Evolutionary conservation across 495 filamentous ascomycete species (phyloP).

Genomic region (Penicillium roqueforti): DNA sequence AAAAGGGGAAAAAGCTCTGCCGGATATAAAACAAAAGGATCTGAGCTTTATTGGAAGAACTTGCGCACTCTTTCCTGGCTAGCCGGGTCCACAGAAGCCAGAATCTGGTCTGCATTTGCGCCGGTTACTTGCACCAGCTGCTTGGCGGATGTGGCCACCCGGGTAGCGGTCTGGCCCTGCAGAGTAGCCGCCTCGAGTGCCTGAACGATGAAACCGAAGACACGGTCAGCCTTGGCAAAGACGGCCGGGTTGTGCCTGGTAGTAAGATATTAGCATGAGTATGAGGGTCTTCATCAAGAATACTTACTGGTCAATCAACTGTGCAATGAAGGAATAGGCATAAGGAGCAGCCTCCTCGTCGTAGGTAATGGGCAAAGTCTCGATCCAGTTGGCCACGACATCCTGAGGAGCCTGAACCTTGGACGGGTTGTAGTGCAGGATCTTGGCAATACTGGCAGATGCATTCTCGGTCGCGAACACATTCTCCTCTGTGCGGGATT

Average conservation of each 20-base stretch:
- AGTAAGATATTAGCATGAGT: conserved; percentile 14
- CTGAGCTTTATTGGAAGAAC: conserved; percentile 55
- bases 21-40: conserved; percentile 26
- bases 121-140: conserved; percentile 63
- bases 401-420: conserved; percentile 70
- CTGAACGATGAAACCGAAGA: conserved; percentile 77
- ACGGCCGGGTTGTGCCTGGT: conserved; percentile 83
- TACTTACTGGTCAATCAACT: conserved; percentile 91
- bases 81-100: conserved; percentile 67
- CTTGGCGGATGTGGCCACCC: conserved; percentile 71
- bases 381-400: conserved; percentile 75
- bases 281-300: not conserved
- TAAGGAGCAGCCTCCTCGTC: conserved; percentile 98
- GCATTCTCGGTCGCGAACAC: conserved; percentile 98
- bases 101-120: conserved; percentile 64
- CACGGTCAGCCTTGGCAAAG: conserved; percentile 63
- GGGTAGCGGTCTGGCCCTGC: conserved; percentile 70
- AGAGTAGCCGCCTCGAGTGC: conserved; percentile 89
- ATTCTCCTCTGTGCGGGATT: conserved; percentile 85
- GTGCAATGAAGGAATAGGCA: conserved; percentile 85
- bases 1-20: conserved; percentile 9
- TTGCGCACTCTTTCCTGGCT: conserved; percentile 70
- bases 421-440: conserved; percentile 78
- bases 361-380: conserved; percentile 84
- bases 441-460: conserved; percentile 93